Base-by-base conservation (phyloP, 352 stramenopile species). In the Blastocystis sp. region DNA sequence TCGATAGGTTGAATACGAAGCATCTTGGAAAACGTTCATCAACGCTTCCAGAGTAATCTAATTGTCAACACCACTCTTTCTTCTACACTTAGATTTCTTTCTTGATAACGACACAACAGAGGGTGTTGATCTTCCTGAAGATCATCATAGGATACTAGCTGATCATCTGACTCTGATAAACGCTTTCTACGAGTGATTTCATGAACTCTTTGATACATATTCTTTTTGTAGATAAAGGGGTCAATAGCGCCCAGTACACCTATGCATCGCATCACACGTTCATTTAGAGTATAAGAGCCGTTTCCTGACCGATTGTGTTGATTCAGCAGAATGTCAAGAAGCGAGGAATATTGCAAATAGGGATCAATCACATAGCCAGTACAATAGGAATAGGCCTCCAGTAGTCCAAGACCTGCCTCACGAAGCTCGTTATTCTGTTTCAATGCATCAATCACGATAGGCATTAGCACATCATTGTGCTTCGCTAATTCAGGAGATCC, bases 41-140 rank as follows among this genome's bases (percentile, higher is more conserved):
- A 99, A 90, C 15, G 96, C 95, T 82, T 98, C 95, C 26, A 99
- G 95, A 0, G 96, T 98, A 15, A 96, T 96, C 92, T 98, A 99
- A 90, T 98, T 98, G 63, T 95, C 93, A 61, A 98, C 95, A 3
- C 0, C n/a, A 0, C 5, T 6, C 93, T 63, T 95, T 93, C 4
- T 91, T 90, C 54, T 94, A 94, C 93, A 94, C 89, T 89, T 41
- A 77, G 50, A 41, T 90, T 79, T 5, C 43, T 23, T 15, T 91
- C 90, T 23, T 29, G 29, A 34, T 45, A 90, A 43, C 37, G 45
- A 62, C 69, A 69, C 47, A 66, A 13, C 34, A 77, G 29, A 34
- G 73, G 43, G 5, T 50, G 68, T 15, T 90, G 69, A n/a, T 76
- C 56, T 13, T 89, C 62, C 11, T 84, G 66, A 7, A 62, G 69